Evolutionary conservation across 768 basidiomycete genomes (phyloP).

Genomic region (Phanerochaete sordida): DNA sequence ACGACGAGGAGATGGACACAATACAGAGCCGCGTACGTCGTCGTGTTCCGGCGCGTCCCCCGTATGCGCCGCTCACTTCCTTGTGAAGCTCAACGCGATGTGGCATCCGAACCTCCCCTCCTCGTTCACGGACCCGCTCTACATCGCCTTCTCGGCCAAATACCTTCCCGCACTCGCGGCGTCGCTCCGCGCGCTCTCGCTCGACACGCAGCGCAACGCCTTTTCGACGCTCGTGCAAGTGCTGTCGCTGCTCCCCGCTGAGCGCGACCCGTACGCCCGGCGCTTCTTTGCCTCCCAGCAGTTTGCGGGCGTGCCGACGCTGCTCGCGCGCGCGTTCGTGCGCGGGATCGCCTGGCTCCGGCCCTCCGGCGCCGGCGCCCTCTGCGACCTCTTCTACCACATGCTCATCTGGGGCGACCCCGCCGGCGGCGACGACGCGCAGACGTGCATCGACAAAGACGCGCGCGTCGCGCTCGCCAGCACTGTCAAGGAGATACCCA

Average conservation of each 20-base stretch:
- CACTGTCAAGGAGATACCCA: neutral
- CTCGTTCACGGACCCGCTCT: neutral
- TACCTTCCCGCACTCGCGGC: neutral
- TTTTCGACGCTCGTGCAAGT: slow-evolving; percentile 1
- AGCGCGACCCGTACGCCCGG: neutral
- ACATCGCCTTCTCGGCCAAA: neutral
- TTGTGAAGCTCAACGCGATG: neutral
- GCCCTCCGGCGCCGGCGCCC: neutral
- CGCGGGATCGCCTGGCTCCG: neutral
- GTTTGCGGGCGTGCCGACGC: neutral
- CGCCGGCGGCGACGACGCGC: neutral
- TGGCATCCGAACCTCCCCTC: neutral
- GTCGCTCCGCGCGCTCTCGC: neutral
- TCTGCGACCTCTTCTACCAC: neutral
- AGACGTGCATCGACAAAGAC: neutral
- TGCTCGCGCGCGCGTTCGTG: slow-evolving; percentile 4
- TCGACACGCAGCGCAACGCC: neutral
- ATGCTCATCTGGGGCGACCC: slow-evolving; percentile 3
- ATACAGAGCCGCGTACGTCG: neutral
- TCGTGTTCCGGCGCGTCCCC: neutral
- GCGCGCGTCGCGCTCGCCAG: neutral
- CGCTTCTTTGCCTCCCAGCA: neutral
- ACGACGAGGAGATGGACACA: neutral
- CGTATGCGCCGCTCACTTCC: too few relatives aligned
- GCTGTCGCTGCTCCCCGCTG: neutral